A percentile compares a stretch with the other conserved stretches of the same genome.
phyloP scores from a whole-genome alignment of 805 yeast species.

The Candida dendrica region DNA sequence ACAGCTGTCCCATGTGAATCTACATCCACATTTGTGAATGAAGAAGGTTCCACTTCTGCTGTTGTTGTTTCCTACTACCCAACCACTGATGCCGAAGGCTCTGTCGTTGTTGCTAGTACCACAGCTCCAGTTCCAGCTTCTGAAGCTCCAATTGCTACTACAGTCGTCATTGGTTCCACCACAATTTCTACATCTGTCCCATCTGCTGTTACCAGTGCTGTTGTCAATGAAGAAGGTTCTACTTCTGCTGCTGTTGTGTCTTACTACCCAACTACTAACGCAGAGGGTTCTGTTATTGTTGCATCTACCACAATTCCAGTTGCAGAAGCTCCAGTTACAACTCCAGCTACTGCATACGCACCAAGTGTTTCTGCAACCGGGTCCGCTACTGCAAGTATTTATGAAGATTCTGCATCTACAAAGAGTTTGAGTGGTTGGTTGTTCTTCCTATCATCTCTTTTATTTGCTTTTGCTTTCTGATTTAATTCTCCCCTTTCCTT shows the following conservation, averaged over 20 bases:
- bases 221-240: neutral
- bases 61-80: no score
- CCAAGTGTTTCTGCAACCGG: conserved; percentile 6
- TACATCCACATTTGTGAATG: neutral
- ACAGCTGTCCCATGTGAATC: no score
- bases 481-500: no score
- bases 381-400: conserved; percentile 7
- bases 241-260: neutral
- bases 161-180: neutral
- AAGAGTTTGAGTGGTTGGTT: no score
- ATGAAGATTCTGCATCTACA: conserved; percentile 29
- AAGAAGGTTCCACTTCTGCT: conserved; percentile 2
- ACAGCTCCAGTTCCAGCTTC: conserved; percentile 1
- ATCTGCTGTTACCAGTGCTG: neutral
- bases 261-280: neutral
- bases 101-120: no score
- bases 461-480: no score
- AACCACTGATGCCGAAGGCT: no score
- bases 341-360: neutral
- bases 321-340: no score
- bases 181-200: no score
- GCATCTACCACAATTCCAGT: no score
- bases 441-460: no score
- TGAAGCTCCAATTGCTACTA: conserved; percentile 3
- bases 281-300: no score